Evolutionary conservation across 805 yeast genomes (phyloP), one percentile per base, ranked within the genome.

Genomic region (Wickerhamomyces subpelliculosus): DNA sequence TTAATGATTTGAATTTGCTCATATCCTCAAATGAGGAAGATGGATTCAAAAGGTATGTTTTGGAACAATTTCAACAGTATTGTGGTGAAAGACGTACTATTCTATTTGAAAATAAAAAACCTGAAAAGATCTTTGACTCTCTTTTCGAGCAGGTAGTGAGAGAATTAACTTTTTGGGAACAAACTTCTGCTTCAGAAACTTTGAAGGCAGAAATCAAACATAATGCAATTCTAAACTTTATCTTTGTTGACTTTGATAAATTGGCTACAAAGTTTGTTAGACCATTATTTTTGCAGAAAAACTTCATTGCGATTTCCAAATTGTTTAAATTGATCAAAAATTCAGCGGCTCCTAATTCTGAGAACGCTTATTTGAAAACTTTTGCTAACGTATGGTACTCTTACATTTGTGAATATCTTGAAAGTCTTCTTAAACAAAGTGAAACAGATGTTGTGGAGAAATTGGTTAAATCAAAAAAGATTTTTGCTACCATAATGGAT

Each of bases 381-480:
- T 35, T 51, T 25, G 26, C 35, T 0, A 16, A 30, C 1, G 30
- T 30, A 6, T 52, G 55, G 55, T 26, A 33, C n/a, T 19, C 23
- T 1, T 52, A 40, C 20, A 33, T 51, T 19, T 12, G 22, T 4
- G 33, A 34, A 4, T 48, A 48, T 19, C 36, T 48, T 4, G 27
- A 27, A 1, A 18, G 23, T 4, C 13, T 48, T 8, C 33, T 46
- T n/a, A 26, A 35, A 8, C 14, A 31, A 2, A 38, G 41, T 20
- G 4, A 30, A 1, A 37, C 40, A 5, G 46, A 46, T 21, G 24
- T 49, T 0, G 36, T 52, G 2, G 41, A 40, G 3, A 29, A 30
- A 2, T 30, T 52, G 5, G 40, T 52, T 19, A 40, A 35, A n/a
- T 32, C 47, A 2, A 51, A 47, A 32, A 52, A 48, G 28, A 21